Percentiles rank a stretch among this genome's conserved stretches.
Evolutionary conservation across 2,329 filamentous ascomycete genomes (phyloP).

Genomic region (Aspergillus quadrilineatus): DNA sequence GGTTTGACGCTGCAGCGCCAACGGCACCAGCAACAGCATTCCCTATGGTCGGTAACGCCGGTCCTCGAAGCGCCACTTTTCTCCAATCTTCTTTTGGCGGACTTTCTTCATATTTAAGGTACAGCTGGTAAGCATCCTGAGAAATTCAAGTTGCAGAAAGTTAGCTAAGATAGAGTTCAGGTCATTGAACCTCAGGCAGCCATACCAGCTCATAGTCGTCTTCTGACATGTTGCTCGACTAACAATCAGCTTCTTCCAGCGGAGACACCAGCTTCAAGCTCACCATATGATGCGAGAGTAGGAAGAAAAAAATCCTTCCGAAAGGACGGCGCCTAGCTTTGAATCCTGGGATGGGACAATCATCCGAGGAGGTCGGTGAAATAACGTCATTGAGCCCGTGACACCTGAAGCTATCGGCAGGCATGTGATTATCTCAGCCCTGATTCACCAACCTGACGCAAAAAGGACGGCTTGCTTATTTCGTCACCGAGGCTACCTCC

Average conservation of each 20-base stretch:
- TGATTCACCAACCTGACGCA: background rate
- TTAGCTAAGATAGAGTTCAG: background rate
- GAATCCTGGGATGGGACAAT: background rate
- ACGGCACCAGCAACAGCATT: constrained; percentile 78
- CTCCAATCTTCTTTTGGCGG: constrained; percentile 33
- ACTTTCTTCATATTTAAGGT: constrained; percentile 41
- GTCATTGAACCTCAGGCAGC: background rate
- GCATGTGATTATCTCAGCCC: constrained; percentile 1
- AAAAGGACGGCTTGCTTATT: background rate
- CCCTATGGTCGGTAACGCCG: constrained; percentile 68
- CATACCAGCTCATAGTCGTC: constrained; percentile 12
- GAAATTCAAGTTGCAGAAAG: background rate
- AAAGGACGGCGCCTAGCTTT: background rate
- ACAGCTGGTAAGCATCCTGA: constrained; percentile 47
- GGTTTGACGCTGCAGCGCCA: constrained; percentile 75
- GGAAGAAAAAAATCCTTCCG: background rate
- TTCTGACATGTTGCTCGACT: constrained; percentile 4
- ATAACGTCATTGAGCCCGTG: background rate
- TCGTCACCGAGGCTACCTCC: background rate
- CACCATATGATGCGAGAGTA: background rate
- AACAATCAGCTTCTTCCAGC: background rate
- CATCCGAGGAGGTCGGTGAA: background rate
- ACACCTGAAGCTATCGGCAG: background rate
- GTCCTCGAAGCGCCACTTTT: constrained; percentile 34
- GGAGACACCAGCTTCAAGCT: background rate